These are phyloP conservation scores for Verticillium zaregamsianum DNA, from an alignment of 2,329 filamentous ascomycete genomes.

Conservation along the genomic window DNA sequence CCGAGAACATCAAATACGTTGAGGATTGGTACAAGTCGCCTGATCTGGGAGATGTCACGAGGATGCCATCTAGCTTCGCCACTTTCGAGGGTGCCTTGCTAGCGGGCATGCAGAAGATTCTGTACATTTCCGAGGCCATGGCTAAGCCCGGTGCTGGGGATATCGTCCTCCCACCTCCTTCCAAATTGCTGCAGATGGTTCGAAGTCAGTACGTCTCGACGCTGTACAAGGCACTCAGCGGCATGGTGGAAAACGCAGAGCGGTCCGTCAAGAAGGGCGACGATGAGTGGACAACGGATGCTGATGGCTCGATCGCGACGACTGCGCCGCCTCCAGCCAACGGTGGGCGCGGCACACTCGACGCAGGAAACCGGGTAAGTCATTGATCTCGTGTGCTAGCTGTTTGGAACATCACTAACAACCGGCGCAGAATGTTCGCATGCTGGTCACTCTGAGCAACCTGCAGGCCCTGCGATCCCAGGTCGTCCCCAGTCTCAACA, in stretches of 20 bases:
- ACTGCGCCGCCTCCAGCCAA: constrained; percentile 28
- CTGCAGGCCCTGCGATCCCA: constrained; percentile 77
- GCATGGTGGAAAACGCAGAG: constrained; percentile 96
- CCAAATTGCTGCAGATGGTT: constrained; percentile 87
- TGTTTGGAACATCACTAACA: not conserved
- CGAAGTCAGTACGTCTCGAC: constrained; percentile 89
- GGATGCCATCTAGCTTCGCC: constrained; percentile 82
- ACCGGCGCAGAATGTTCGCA: constrained; percentile 69
- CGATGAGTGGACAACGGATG: constrained; percentile 53
- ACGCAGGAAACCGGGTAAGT: constrained; percentile 54
- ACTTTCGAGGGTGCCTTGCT: constrained; percentile 81
- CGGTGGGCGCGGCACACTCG: constrained; percentile 42
- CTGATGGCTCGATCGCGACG: constrained; percentile 34
- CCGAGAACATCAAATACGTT: constrained; percentile 84
- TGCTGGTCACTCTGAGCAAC: constrained; percentile 91
- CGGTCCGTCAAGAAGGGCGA: constrained; percentile 62
- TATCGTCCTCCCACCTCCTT: constrained; percentile 79
- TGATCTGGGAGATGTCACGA: constrained; percentile 81
- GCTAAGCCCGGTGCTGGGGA: constrained; percentile 67
- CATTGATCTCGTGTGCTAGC: not conserved
- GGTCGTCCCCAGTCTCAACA: constrained; percentile 81
- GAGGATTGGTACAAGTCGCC: constrained; percentile 89
- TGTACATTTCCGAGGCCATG: constrained; percentile 86
- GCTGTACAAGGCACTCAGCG: constrained; percentile 87
- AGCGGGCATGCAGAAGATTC: constrained; percentile 86